phyloP scores from a whole-genome alignment of 441 rosid genomes.

The Populus hybrid region DNA sequence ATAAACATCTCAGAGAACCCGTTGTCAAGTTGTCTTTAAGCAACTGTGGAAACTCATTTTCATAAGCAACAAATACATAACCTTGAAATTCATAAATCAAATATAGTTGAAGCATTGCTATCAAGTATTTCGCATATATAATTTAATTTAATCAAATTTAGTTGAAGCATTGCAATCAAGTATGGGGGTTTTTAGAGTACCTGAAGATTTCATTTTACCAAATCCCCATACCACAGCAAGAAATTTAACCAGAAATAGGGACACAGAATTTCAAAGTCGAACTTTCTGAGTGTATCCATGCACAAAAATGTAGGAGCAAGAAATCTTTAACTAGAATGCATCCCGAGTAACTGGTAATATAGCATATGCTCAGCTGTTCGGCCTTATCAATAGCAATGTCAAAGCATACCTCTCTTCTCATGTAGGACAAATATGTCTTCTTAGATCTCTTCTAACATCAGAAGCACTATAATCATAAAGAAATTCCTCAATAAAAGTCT shows the following conservation, averaged over 20 bases:
- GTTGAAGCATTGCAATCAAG: too few species aligned
- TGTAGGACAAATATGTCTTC: not conserved
- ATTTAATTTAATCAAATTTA: not conserved
- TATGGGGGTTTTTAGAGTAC: not conserved
- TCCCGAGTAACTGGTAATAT: too few species aligned
- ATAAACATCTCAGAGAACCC: not conserved
- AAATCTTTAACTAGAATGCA: not conserved
- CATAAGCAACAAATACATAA: not conserved
- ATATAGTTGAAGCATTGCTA: not conserved
- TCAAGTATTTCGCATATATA: too few species aligned
- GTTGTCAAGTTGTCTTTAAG: not conserved
- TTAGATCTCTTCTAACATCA: not conserved
- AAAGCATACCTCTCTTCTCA: not conserved
- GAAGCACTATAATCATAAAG: not conserved
- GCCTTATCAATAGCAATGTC: not conserved
- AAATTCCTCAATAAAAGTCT: not conserved
- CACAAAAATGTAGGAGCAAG: not conserved
- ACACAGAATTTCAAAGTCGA: not conserved
- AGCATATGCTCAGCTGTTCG: not conserved
- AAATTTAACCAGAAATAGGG: not conserved
- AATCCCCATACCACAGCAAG: not conserved
- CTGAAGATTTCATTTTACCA: not conserved
- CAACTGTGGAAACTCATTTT: not conserved
- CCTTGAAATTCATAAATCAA: not conserved
- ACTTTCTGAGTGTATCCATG: not conserved